Conservation (phyloP, 768 basidiomycete genomes). For the Tephrocybe sp. region DNA sequence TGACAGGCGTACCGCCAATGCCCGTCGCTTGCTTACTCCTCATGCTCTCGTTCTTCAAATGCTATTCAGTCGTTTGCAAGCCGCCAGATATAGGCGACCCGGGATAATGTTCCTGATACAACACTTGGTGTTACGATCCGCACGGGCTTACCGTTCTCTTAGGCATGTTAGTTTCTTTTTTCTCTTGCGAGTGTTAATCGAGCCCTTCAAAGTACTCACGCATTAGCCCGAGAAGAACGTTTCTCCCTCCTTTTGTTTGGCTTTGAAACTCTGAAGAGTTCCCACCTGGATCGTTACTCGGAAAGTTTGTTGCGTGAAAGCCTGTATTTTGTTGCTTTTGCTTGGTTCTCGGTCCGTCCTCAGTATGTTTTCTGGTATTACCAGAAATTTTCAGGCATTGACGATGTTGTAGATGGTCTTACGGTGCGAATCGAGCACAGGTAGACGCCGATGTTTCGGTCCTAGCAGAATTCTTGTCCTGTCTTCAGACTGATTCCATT, state of each 20-base stretch:
- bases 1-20: constrained; percentile 67
- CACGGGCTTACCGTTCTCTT: constrained; percentile 63
- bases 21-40: constrained; percentile 75
- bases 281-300: constrained; percentile 78
- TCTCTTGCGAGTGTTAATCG: constrained; percentile 6
- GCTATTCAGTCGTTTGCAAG: constrained; percentile 89
- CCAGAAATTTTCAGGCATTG: constrained; percentile 5
- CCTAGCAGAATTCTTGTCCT: constrained; percentile 78
- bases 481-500: constrained; percentile 72
- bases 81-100: constrained; percentile 84
- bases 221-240: constrained; percentile 85
- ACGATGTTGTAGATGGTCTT: constrained; percentile 77
- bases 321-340: constrained; percentile 79
- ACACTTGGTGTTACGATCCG: constrained; percentile 81
- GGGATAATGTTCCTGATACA: constrained; percentile 86
- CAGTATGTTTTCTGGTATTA: constrained; percentile 58
- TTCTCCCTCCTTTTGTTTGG: constrained; percentile 93
- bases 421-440: constrained; percentile 91
- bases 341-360: constrained; percentile 93
- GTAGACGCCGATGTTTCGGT: constrained; percentile 87
- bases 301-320: constrained; percentile 74
- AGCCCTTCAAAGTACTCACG: constrained; percentile 69
- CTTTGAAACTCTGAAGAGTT: constrained; percentile 89
- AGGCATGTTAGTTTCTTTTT: constrained; percentile 51
- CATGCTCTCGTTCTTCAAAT: constrained; percentile 86